Base-by-base conservation (phyloP, 2,329 filamentous ascomycete species). In the Pseudogymnoascus verrucosus region DNA sequence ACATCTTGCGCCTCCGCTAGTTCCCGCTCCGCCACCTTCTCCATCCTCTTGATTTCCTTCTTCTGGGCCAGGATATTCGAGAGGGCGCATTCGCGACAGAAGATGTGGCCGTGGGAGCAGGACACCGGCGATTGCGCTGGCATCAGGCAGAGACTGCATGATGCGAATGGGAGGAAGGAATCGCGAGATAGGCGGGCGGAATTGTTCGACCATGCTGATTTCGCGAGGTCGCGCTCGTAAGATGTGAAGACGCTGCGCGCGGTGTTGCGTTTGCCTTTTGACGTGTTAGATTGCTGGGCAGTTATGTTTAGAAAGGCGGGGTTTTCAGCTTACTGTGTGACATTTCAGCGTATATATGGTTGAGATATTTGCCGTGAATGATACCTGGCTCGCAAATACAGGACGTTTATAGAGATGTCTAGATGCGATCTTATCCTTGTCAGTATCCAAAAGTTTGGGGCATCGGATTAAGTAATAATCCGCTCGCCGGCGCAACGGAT, bases 61-160 rank as follows among this genome's bases (percentile, higher is more conserved):
- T 91, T 88, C 76, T 99, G 93, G 0, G 91, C 84, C 1, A 98
- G 81, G n/a, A 99, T 86, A 71, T 98, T 96, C 69, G 81, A 87
- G 62, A 98, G 84, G 7, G 92, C 93, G 78, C 93, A 99, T 78
- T 98, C 95, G 69, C 91, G 87, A 75, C 93, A 99, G 78, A 98
- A 98, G 12, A 99, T 81, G 75, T 98, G 93, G 66, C 93, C 93
- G 67, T 87, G 84, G 2, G 84, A 79, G 75, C 93, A 98, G 21
- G 91, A 87, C 37, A 97, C 91, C 0, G 95, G 93, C 57, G 91
- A 85, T 31, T 88, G 84, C 19, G 93, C 89, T 6, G 88, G 84
- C 65, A 92, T 85, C 14, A 98, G 87, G 72, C 93, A 99, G 28
- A 99, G 82, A 62, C 88, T 85, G 78, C 93, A 99, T 21, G 89